Base-by-base conservation (phyloP, 495 filamentous ascomycete genomes). In the Geoglossum glabrum region DNA sequence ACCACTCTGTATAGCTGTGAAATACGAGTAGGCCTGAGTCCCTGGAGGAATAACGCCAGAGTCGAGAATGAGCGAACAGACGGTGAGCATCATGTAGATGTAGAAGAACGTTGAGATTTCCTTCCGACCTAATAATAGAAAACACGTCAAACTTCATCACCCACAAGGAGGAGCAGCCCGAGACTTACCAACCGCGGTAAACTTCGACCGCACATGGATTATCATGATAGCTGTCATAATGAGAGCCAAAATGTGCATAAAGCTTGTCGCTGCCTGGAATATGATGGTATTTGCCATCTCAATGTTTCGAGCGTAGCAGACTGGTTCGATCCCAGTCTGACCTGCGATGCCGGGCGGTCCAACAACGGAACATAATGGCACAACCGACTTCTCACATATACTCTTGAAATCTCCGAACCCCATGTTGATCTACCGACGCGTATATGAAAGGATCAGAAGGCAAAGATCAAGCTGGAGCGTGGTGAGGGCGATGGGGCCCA, bases 91-190 rank as follows among this genome's bases (percentile, higher is more conserved):
- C 78, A 95, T 82, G 75, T 88, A 97, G 64, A 95, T 77, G 72
- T 96, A 96, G 76, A 99, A 99, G 76, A 99, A 96, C 10, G 83
- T 84, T 40, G 85, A 86, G 69, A 99, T 97, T 71, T 99, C 92
- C 74, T 96, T 97, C 63, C 92, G 90, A 60, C 92, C 90, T 96
- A 70, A 61, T 59, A 56, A 47, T 60, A 50, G 36, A 57, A 36
- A 2, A 27, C 23, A 9, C 2, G 57, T 60, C 46, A 60, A 50
- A n/a, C 17, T 2, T 27, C 31, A 15, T 21, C n/a, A 19, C n/a
- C 30, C 28, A 0, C 27, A 19, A n/a, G 11, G n/a, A 1, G 33
- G 21, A 38, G 33, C n/a, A 2, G 23, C 45, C 26, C 31, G 46
- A 60, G 57, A 82, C 90, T 63, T 76, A 95, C 90, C 92, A 66